Conservation (phyloP, 768 basidiomycete genomes). For the Rhodotorula graminis region DNA sequence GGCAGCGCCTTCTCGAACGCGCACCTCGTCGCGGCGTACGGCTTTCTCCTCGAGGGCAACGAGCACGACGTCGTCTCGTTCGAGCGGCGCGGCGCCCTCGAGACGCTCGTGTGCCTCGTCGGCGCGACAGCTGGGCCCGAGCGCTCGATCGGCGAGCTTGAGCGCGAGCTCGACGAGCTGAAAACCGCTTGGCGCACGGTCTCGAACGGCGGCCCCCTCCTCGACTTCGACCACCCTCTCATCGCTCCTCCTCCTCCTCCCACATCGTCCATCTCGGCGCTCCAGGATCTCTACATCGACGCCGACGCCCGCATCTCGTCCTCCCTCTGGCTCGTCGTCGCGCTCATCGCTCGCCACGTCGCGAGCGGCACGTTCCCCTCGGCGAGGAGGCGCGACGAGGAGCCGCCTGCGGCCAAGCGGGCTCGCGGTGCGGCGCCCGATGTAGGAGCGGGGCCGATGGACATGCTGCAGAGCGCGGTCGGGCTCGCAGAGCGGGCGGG, state of each 20-base stretch:
- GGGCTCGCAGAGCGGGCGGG: not conserved
- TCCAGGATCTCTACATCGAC: slow-evolving; percentile 17
- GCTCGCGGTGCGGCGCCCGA: too few relatives aligned
- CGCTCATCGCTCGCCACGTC: not conserved
- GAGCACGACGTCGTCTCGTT: slow-evolving; percentile 53
- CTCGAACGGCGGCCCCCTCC: too few relatives aligned
- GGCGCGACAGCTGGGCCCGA: too few relatives aligned
- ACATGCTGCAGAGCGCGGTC: not conserved
- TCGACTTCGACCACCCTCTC: slow-evolving; percentile 8
- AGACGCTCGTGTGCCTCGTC: not conserved
- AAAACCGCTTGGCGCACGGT: not conserved
- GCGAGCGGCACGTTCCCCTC: not conserved
- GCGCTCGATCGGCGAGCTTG: too few relatives aligned
- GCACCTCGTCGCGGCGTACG: slow-evolving; percentile 63
- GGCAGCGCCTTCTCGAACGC: slow-evolving; percentile 58
- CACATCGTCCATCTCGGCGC: too few relatives aligned
- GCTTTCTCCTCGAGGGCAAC: slow-evolving; percentile 69
- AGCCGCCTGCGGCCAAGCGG: not conserved
- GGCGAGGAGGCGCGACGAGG: not conserved
- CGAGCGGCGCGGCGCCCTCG: not conserved
- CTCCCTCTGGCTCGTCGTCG: slow-evolving; percentile 12
- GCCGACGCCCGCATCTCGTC: slow-evolving; percentile 33
- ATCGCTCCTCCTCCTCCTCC: not conserved
- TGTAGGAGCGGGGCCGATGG: too few relatives aligned
- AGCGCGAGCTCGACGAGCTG: not conserved